phyloP scores from a whole-genome alignment of 257 asterid species.

The Coffea canephora region DNA sequence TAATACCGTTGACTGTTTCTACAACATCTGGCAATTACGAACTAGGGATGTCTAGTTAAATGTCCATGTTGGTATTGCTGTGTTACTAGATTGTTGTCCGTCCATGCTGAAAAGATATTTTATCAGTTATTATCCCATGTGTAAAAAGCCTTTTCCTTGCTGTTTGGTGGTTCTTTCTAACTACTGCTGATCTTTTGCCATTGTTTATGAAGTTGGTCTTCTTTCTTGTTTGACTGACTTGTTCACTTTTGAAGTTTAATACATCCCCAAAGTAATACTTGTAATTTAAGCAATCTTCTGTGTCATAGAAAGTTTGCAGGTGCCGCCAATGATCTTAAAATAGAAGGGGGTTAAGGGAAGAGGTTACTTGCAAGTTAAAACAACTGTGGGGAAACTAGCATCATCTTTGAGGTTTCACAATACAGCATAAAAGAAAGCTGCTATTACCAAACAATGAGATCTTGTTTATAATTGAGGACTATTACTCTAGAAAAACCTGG shows the following conservation, averaged over 20 bases:
- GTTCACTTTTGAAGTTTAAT: background rate
- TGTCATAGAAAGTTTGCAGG: background rate
- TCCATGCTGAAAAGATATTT: background rate
- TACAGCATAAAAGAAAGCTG: background rate
- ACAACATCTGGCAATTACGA: background rate
- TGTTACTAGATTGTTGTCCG: background rate
- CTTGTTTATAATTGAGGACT: background rate
- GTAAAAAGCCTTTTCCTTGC: background rate
- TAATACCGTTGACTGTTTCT: conserved; percentile 5
- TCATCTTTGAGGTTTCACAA: background rate
- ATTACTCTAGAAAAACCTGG: background rate
- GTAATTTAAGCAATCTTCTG: background rate
- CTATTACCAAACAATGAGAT: background rate
- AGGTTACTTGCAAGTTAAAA: background rate
- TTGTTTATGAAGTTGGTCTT: background rate
- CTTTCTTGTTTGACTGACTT: background rate
- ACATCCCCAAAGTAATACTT: too few relatives aligned
- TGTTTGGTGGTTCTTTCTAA: background rate
- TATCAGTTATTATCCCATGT: background rate
- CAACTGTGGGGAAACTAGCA: background rate
- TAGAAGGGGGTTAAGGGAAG: background rate
- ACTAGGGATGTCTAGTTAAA: background rate
- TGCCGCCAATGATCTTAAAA: background rate
- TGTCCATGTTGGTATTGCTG: background rate
- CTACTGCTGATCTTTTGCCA: background rate